Base-by-base conservation (phyloP, 805 yeast genomes). In the Starmerella asiatica region DNA sequence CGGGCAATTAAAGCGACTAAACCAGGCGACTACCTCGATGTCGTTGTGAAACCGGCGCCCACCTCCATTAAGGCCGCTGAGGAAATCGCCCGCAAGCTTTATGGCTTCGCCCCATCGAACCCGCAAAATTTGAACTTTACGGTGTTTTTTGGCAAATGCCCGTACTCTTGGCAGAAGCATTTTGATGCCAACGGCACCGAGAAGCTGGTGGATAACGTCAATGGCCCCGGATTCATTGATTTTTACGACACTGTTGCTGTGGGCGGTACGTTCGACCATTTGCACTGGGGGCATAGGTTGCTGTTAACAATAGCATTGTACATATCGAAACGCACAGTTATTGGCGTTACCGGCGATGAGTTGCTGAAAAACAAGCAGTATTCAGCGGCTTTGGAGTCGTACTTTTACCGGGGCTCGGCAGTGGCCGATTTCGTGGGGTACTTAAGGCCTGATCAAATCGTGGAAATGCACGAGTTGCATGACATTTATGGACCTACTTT, bases 401-500 rank as follows among this genome's bases (percentile, higher is more conserved):
- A 69, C 48, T 70, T 67, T 0, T 38, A 35, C 12, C 67, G 98
- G 41, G 64, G 65, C 5, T 48, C 50, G 0, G 54, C 54, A 1
- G 80, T 79, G 0, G 44, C 54, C 1, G 37, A 51, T 0, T 84
- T 84, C 53, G 44, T 88, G 4, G 48, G 52, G 1, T 50, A 63
- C 21, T 52, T 75, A 9, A 65, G 65, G 31, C 76, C 82, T 3
- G 43, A 52, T 0, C 53, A 77, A 5, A 40, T 46, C 0, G 61
- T 74, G 9, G 73, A 75, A 21, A 61, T 78, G 2, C 70, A 69
- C 37, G 73, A 78, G 47, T 76, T 91, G 34, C 69, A 75, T 44
- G 97, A 91, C 56, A 70, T 86, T 0, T 85, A 93, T 60, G 99
- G 99, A 0, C 98, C 97, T 3, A 85, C 98, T 0, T 94, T 84